Percentiles rank a stretch among this genome's conserved stretches.
These are phyloP conservation scores for Melanogaster broomeanus DNA, from an alignment of 768 basidiomycete species.

Conservation along the genomic window DNA sequence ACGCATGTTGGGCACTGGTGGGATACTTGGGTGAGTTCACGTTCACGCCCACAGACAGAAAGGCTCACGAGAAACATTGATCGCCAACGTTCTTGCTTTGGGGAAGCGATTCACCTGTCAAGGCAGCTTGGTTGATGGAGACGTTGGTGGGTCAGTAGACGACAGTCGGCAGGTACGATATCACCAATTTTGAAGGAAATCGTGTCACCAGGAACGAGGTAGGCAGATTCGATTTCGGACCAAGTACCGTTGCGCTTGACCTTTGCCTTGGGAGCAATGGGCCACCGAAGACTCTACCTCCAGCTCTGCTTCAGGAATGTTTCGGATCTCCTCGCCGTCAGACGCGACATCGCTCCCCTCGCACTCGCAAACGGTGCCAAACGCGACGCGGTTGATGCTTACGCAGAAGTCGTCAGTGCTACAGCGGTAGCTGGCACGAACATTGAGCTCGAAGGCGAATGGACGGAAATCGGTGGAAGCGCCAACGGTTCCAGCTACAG, in stretches of 20 bases:
- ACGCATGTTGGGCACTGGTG: too few species aligned
- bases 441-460: slow-evolving; percentile 69
- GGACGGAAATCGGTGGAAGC: slow-evolving; percentile 47
- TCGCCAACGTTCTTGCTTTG: slow-evolving; percentile 90
- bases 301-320: slow-evolving; percentile 91
- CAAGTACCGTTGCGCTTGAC: slow-evolving; percentile 85
- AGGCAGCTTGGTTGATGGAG: slow-evolving; percentile 96
- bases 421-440: slow-evolving; percentile 68
- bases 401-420: slow-evolving; percentile 91
- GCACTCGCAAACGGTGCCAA: slow-evolving; percentile 90
- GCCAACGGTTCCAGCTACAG: slow-evolving; percentile 40
- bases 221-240: slow-evolving; percentile 90
- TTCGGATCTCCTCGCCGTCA: slow-evolving; percentile 82
- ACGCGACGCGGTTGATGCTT: slow-evolving; percentile 93
- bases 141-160: slow-evolving; percentile 96
- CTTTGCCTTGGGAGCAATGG: slow-evolving; percentile 96
- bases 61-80: slow-evolving; percentile 94
- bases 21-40: slow-evolving; percentile 2
- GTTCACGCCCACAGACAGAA: neutral
- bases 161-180: slow-evolving; percentile 96
- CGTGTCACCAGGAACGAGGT: slow-evolving; percentile 94
- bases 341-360: slow-evolving; percentile 87
- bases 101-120: slow-evolving; percentile 96
- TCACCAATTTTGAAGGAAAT: slow-evolving; percentile 99
- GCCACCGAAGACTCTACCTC: slow-evolving; percentile 87